Evolutionary conservation across 345 rosid genomes (phyloP).

Genomic region (Pistacia integerrima): DNA sequence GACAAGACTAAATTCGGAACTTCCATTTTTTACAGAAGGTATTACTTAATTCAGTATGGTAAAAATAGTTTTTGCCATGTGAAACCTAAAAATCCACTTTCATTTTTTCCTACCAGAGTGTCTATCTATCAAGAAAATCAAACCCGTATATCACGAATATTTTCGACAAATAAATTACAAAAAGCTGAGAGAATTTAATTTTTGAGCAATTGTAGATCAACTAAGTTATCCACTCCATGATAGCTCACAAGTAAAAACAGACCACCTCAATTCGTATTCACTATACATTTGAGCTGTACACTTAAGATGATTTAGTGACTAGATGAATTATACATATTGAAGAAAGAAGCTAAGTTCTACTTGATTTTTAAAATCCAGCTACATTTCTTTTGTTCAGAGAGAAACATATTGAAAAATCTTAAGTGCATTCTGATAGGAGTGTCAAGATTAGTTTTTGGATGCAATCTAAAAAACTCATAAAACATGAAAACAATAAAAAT

Average conservation of each 20-base stretch:
- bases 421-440: too few relatives aligned
- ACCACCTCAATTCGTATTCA: neutral
- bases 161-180: neutral
- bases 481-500: too few relatives aligned
- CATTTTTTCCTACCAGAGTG: neutral
- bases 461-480: too few relatives aligned
- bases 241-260: neutral
- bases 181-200: neutral
- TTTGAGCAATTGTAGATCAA: constrained; percentile 1
- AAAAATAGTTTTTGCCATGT: neutral
- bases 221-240: neutral
- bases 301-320: neutral
- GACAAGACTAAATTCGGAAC: neutral
- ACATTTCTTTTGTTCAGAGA: neutral
- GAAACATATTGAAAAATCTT: too few relatives aligned
- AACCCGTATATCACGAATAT: neutral
- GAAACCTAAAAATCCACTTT: neutral
- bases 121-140: neutral
- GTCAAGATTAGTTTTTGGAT: neutral
- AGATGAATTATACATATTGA: neutral
- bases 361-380: neutral
- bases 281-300: neutral
- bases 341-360: neutral
- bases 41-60: neutral
- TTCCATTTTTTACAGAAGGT: neutral